Conservation (phyloP, 805 yeast genomes). For the Cyberlindnera veronae region DNA sequence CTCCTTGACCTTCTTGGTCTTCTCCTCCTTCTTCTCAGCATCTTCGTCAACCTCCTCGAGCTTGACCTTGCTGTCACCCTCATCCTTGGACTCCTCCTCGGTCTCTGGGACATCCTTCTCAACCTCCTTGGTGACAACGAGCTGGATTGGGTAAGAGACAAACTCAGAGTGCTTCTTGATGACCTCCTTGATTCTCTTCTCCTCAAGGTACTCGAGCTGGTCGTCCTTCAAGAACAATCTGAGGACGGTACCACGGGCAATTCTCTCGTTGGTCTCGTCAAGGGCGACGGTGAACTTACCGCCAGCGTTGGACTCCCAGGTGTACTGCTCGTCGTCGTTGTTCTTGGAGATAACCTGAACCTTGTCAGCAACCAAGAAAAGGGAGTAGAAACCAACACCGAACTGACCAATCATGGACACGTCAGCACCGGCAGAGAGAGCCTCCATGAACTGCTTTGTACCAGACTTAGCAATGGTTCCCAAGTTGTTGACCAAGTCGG, state of each 20-base stretch:
- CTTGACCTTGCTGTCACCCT: conserved; percentile 66
- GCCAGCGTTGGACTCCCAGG: conserved; percentile 99
- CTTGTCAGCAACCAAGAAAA: conserved; percentile 97
- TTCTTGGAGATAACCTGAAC: conserved; percentile 98
- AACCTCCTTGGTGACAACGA: conserved; percentile 96
- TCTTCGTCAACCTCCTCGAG: conserved; percentile 73
- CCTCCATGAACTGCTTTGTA: conserved; percentile 99
- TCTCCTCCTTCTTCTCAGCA: conserved; percentile 66
- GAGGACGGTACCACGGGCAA: conserved; percentile 92
- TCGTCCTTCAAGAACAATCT: conserved; percentile 98
- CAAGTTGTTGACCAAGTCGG: conserved; percentile 96
- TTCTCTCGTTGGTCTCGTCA: conserved; percentile 81
- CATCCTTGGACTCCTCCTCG: conserved; percentile 57
- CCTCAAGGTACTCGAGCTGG: conserved; percentile 98
- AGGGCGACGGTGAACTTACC: conserved; percentile 96
- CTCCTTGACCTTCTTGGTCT: conserved; percentile 87
- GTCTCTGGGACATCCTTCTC: conserved; percentile 95
- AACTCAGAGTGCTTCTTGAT: conserved; percentile 99
- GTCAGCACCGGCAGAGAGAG: conserved; percentile 98
- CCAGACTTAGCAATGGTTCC: conserved; percentile 99
- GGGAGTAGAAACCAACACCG: conserved; percentile 99
- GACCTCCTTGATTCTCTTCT: conserved; percentile 98
- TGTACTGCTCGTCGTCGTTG: conserved; percentile 98
- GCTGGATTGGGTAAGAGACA: conserved; percentile 98
- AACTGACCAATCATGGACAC: conserved; percentile 99